Conservation (phyloP, 306 rosid genomes). For the Trifolium fragiferum region DNA sequence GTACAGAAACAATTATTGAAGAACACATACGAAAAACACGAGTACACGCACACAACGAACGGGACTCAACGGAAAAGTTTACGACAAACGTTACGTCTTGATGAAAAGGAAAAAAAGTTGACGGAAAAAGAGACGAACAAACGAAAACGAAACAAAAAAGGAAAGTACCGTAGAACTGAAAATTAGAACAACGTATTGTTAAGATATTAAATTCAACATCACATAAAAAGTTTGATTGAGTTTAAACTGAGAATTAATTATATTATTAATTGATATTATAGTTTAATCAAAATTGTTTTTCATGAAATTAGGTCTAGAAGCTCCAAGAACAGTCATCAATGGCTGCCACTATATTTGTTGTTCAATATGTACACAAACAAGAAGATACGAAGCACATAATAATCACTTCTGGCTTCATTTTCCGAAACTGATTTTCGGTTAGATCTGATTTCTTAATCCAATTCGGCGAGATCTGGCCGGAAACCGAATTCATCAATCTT, state of each 20-base stretch:
- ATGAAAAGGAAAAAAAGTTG: background rate
- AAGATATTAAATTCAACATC: background rate
- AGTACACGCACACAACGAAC: background rate
- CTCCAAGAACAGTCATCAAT: conserved; percentile 51
- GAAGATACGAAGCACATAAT: conserved; percentile 31
- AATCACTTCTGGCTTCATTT: conserved; percentile 35
- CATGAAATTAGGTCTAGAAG: conserved; percentile 48
- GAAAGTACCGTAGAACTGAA: background rate
- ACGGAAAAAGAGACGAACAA: background rate
- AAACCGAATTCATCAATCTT: conserved; percentile 32
- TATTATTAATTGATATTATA: background rate
- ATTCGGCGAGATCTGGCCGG: conserved; percentile 23
- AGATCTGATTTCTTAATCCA: conserved; percentile 46
- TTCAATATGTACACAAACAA: conserved; percentile 42
- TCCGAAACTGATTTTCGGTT: conserved; percentile 23
- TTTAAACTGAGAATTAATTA: conserved; percentile 3
- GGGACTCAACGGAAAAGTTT: background rate
- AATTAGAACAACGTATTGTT: background rate
- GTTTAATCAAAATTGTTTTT: conserved; percentile 36
- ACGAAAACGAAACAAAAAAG: background rate
- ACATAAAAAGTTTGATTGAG: background rate
- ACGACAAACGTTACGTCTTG: background rate
- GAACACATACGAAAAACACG: background rate
- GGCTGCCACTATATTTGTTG: conserved; percentile 44
- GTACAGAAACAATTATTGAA: background rate